Evolutionary conservation across 2,329 filamentous ascomycete species (phyloP), one percentile per base, ranked within the genome.

Genomic region (Talaromyces sp.): DNA sequence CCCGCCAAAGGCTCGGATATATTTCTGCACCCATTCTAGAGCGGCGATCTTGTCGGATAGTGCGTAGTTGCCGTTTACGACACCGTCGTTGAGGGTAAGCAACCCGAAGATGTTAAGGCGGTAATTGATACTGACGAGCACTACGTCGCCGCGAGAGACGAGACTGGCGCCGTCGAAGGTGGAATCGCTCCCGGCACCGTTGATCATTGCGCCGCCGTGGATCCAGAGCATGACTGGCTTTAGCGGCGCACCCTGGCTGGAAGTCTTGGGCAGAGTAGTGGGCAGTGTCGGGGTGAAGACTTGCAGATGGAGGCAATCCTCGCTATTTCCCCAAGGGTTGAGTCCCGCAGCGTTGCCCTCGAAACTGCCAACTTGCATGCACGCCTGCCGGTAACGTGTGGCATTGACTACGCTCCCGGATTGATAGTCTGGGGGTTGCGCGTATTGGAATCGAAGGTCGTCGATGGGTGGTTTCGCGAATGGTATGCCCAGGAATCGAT

Each of bases 181-280:
- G 9, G 63, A 62, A 56, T 65, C 59, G 71, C 82, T 83, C 10
- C 72, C 74, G 19, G 56, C 33, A 13, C 77, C 81, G 9, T 60
- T 67, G 1, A 74, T 75, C 66, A 81, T 83, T 4, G 79, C 80
- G n/a, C 82, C 82, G n/a, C 82, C 82, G 65, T 82, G 79, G n/a
- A 84, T 81, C 81, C 68, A 80, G 69, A 73, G 77, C 72, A 74
- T 68, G 19, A 76, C 76, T n/a, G 70, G 77, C 63, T 69, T 78
- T 69, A 68, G 56, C 27, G 27, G 27, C 27, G 4, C 6, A 37
- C 54, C 62, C 61, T 63, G 60, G n/a, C 66, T 72, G 73, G 57
- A 59, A 9, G 61, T 13, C 31, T n/a, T 3, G 2, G 54, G 22
- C 6, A 27, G 25, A 43, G 37, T 11, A n/a, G 27, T 17, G 6